phyloP scores from a whole-genome alignment of 2,329 filamentous ascomycete genomes.

The Tolypocladium cylindrosporum region DNA sequence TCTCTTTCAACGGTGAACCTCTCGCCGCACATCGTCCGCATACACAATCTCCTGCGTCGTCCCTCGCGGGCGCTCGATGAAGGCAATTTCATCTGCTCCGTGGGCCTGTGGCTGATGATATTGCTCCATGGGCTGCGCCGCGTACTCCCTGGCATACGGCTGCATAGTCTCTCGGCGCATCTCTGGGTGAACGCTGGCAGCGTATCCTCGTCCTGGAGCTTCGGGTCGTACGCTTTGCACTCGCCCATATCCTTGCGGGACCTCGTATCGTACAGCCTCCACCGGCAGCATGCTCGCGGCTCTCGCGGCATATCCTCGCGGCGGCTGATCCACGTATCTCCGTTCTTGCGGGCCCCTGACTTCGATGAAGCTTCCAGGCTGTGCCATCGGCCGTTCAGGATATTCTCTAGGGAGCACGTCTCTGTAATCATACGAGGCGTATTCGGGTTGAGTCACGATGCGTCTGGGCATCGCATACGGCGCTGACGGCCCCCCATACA shows the following conservation, averaged over 20 bases:
- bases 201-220: conserved; percentile 16
- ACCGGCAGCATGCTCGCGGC: conserved; percentile 49
- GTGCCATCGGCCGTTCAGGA: conserved; percentile 36
- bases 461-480: conserved; percentile 39
- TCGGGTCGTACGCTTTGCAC: conserved; percentile 33
- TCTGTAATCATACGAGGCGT: conserved; percentile 38
- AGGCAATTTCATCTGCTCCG: conserved; percentile 29
- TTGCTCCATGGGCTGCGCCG: conserved; percentile 10
- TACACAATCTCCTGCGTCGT: conserved; percentile 34
- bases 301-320: conserved; percentile 44
- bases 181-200: conserved; percentile 16
- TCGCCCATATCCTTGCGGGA: conserved; percentile 31
- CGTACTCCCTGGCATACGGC: conserved; percentile 22
- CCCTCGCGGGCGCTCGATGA: conserved; percentile 32
- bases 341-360: conserved; percentile 32
- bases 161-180: conserved; percentile 17
- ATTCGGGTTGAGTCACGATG: conserved; percentile 54
- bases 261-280: conserved; percentile 32
- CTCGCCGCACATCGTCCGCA: conserved; percentile 27
- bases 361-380: conserved; percentile 35
- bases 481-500: conserved; percentile 44
- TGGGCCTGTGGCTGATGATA: conserved; percentile 5
- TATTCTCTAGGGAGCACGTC: conserved; percentile 49
- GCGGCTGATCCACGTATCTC: conserved; percentile 32
- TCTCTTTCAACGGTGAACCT: conserved; percentile 21